Percentiles rank a stretch among this genome's conserved stretches.
Evolutionary conservation across 129 eudicot species (phyloP).

Genomic region (Heracleum sosnowskyi): DNA sequence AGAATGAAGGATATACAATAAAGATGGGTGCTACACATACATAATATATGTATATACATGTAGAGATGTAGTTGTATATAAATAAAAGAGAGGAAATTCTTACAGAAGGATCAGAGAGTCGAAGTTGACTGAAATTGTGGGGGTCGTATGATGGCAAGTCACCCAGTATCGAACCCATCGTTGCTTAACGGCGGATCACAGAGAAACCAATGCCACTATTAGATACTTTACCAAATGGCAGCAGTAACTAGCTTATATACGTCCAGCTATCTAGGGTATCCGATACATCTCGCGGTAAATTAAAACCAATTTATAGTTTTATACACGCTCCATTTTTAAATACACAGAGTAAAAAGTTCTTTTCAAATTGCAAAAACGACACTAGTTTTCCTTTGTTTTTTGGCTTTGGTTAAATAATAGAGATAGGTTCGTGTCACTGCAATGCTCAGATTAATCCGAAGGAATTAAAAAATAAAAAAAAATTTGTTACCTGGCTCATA

Average conservation of each 20-base stretch:
- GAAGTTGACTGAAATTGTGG: slow-evolving; percentile 71
- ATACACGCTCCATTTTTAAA: too few species aligned
- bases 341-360: not conserved
- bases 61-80: not conserved
- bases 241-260: not conserved
- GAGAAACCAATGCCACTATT: slow-evolving; percentile 1
- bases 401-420: too few species aligned
- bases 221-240: not conserved
- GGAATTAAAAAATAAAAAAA: too few species aligned
- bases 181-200: slow-evolving; percentile 12
- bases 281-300: not conserved
- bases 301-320: too few species aligned
- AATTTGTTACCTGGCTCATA: too few species aligned
- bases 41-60: not conserved
- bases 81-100: slow-evolving; percentile 9
- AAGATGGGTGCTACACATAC: not conserved
- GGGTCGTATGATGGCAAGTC: slow-evolving; percentile 73
- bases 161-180: slow-evolving; percentile 52
- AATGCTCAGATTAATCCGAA: too few species aligned
- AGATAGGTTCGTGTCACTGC: too few species aligned
- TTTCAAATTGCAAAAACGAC: too few species aligned
- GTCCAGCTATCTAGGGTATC: too few species aligned
- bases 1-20: too few species aligned
- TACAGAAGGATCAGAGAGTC: slow-evolving; percentile 72
- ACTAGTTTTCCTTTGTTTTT: too few species aligned